phyloP scores from a whole-genome alignment of 2,329 filamentous ascomycete species.

The Macroventuria anomochaeta region DNA sequence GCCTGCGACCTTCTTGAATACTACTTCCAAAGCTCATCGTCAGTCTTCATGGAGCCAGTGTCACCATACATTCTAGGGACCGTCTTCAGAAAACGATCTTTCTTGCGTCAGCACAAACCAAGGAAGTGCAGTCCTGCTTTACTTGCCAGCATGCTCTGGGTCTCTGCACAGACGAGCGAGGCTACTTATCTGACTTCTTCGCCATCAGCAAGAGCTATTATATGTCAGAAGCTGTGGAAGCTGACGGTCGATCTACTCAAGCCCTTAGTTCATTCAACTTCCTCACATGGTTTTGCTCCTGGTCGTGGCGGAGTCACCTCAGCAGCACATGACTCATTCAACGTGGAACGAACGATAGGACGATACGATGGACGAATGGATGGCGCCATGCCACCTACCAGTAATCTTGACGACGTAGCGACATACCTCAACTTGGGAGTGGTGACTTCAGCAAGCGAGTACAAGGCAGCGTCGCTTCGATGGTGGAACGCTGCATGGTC shows the following conservation, averaged over 20 bases:
- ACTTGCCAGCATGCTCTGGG: slow-evolving; percentile 93
- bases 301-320: slow-evolving; percentile 69
- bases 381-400: slow-evolving; percentile 61
- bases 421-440: slow-evolving; percentile 93
- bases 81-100: slow-evolving; percentile 85
- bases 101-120: slow-evolving; percentile 82
- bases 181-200: slow-evolving; percentile 81
- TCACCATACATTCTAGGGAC: slow-evolving; percentile 90
- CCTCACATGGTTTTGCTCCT: slow-evolving; percentile 59
- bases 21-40: slow-evolving; percentile 89
- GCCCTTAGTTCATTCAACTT: slow-evolving; percentile 80
- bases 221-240: slow-evolving; percentile 87
- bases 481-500: slow-evolving; percentile 98
- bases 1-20: slow-evolving; percentile 90
- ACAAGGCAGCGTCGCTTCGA: slow-evolving; percentile 86
- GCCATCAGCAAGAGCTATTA: slow-evolving; percentile 79
- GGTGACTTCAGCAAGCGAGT: slow-evolving; percentile 90
- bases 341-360: slow-evolving; percentile 68
- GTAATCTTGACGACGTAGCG: slow-evolving; percentile 83
- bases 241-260: slow-evolving; percentile 83
- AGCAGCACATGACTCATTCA: slow-evolving; percentile 78
- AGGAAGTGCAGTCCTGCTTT: slow-evolving; percentile 83
- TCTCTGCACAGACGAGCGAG: slow-evolving; percentile 89
- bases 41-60: slow-evolving; percentile 83
- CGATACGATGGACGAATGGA: slow-evolving; percentile 54